phyloP scores from a whole-genome alignment of 345 rosid genomes.

The Brassica carinata region DNA sequence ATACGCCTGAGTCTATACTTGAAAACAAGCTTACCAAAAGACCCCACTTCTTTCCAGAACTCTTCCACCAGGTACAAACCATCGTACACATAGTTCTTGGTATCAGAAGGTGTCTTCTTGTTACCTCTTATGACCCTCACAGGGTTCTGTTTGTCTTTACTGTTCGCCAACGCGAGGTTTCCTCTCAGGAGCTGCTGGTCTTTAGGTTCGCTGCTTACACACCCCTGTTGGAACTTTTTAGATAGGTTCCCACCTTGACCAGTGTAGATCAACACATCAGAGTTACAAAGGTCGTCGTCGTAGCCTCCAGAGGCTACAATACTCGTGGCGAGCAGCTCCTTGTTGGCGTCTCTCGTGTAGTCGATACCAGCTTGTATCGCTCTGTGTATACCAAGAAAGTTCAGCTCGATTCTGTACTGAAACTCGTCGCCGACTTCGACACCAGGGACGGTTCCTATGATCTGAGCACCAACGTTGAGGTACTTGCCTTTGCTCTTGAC shows the following conservation, averaged over 20 bases:
- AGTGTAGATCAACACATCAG: conserved; percentile 70
- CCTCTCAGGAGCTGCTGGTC: conserved; percentile 83
- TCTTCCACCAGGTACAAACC: conserved; percentile 74
- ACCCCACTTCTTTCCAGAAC: conserved; percentile 60
- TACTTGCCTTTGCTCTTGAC: conserved; percentile 56
- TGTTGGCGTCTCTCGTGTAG: conserved; percentile 46
- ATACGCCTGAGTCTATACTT: conserved; percentile 64
- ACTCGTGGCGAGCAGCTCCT: conserved; percentile 56
- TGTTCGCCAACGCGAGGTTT: conserved; percentile 76
- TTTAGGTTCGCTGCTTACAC: conserved; percentile 53
- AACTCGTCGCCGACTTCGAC: conserved; percentile 91
- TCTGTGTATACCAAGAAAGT: conserved; percentile 74
- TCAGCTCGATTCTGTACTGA: conserved; percentile 79
- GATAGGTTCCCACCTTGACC: conserved; percentile 79
- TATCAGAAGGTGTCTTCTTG: conserved; percentile 54
- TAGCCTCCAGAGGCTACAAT: conserved; percentile 84
- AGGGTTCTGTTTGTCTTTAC: conserved; percentile 53
- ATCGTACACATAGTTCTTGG: conserved; percentile 65
- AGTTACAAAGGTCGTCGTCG: conserved; percentile 62
- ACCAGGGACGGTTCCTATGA: conserved; percentile 84
- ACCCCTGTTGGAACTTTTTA: conserved; percentile 40
- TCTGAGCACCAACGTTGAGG: conserved; percentile 45
- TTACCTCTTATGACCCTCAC: conserved; percentile 87
- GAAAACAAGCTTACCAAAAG: conserved; percentile 72
- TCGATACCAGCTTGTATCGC: conserved; percentile 74